Base-by-base conservation (phyloP, 192 early-diverging fungal species). In the Linnemannia schmuckeri region DNA sequence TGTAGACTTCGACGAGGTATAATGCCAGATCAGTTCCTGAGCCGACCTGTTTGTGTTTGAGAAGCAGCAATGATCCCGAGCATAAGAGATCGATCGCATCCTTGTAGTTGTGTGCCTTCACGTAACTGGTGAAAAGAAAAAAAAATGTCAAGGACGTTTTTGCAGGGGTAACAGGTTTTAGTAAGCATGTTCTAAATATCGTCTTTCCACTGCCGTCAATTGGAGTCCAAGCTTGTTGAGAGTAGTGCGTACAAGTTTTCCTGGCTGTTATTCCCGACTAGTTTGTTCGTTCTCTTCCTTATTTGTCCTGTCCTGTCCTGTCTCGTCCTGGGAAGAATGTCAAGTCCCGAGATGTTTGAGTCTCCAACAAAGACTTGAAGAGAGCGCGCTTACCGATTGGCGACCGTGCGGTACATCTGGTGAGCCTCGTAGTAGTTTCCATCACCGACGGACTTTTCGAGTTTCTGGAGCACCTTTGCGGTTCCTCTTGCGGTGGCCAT, bases 401-500 rank as follows among this genome's bases (percentile, higher is more conserved):
- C 95, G 20, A 98, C 95, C 52, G 98, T 97, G 54, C 97, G 96
- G 88, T 97, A 95, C 96, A 98, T 98, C 87, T 99, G 98, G 85
- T 99, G 97, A 4, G 97, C 97, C 85, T 98, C 98, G 91, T 99
- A 99, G 91, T 97, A 98, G 90, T 98, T 97, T 49, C 96, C 97
- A 66, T 86, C 90, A 41, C 92, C 88, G 18, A 94, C 90, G 41
- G 93, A 91, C 61, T 92, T 90, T 76, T 93, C 92, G 38, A 96
- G 90, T 77, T 94, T 96, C 72, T 94, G 90, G 15, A 93, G 92
- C 57, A 93, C 89, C 68, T 93, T 94, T 75, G 93, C 90, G 13
- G 93, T 94, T 79, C 91, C 92, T 83, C 87, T 92, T 47, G 76
- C 76, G 54, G 83, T 69, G 30, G 83, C 47, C 81, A 87, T 87